A percentile compares a stretch with the other conserved stretches of the same genome.
These are phyloP conservation scores for Hypomyces rosellus DNA, from an alignment of 2,329 filamentous ascomycete genomes.

Conservation along the genomic window DNA sequence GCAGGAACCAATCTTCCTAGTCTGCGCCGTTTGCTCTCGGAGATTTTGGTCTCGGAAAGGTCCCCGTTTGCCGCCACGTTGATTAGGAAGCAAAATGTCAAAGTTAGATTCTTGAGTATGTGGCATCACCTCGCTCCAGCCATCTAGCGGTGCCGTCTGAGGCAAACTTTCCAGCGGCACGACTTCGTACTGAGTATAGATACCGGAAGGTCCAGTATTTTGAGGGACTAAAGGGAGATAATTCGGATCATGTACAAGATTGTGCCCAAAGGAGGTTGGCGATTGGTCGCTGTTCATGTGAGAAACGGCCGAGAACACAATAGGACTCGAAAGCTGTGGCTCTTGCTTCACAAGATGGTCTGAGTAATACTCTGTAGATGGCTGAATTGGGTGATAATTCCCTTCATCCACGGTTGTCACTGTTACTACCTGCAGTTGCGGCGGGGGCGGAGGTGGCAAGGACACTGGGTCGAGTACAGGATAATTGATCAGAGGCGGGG, in stretches of 20 bases:
- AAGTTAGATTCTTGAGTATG: conserved; percentile 21
- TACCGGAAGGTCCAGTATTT: conserved; percentile 1
- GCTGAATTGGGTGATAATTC: background rate
- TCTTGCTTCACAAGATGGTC: conserved; percentile 5
- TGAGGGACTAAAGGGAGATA: conserved; percentile 2
- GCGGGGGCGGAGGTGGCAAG: conserved; percentile 1
- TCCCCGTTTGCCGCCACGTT: conserved; percentile 36
- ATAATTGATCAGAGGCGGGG: conserved; percentile 4
- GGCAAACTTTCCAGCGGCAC: conserved; percentile 6
- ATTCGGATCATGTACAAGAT: background rate
- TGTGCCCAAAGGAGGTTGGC: too few species aligned
- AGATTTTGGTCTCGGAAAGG: conserved; percentile 49
- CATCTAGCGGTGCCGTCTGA: conserved; percentile 8
- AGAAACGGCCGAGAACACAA: background rate
- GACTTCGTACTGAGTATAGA: conserved; percentile 15
- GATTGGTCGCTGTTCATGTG: too few species aligned
- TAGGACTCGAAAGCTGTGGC: background rate
- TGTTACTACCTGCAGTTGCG: background rate
- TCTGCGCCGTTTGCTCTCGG: conserved; percentile 49
- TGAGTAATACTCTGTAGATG: conserved; percentile 1
- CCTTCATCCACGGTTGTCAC: background rate
- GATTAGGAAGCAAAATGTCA: conserved; percentile 24
- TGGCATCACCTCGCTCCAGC: conserved; percentile 15
- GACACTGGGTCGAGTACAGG: background rate
- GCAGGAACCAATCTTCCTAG: conserved; percentile 52